phyloP scores from a whole-genome alignment of 2,329 filamentous ascomycete genomes.

The Zopfia rhizophila region DNA sequence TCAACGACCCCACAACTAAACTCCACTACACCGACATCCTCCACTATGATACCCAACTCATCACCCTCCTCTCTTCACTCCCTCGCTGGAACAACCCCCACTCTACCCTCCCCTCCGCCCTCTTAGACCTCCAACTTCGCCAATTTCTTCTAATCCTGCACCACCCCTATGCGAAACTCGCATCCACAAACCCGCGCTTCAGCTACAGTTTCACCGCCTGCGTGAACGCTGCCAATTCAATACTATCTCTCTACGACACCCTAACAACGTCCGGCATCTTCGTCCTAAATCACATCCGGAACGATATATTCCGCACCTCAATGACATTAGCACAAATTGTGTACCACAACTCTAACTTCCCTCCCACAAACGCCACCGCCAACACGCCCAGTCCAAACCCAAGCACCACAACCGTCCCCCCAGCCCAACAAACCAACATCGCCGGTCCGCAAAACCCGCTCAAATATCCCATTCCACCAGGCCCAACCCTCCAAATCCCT shows the following conservation, averaged over 20 bases:
- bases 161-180: slow-evolving; percentile 42
- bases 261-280: slow-evolving; percentile 33
- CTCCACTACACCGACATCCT: slow-evolving; percentile 46
- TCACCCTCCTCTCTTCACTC: slow-evolving; percentile 29
- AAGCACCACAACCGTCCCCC: no score
- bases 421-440: no score
- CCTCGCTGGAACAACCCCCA: slow-evolving; percentile 37
- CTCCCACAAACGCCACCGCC: slow-evolving; percentile 1
- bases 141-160: slow-evolving; percentile 50
- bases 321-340: slow-evolving; percentile 39
- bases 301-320: slow-evolving; percentile 41
- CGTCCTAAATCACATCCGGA: slow-evolving; percentile 38
- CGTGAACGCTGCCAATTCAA: slow-evolving; percentile 39
- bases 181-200: slow-evolving; percentile 36
- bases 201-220: slow-evolving; percentile 44
- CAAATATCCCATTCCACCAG: not conserved
- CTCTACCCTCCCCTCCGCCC: slow-evolving; percentile 27
- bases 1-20: slow-evolving; percentile 43
- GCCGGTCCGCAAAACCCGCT: no score
- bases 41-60: slow-evolving; percentile 44
- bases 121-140: slow-evolving; percentile 44
- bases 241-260: slow-evolving; percentile 36
- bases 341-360: slow-evolving; percentile 35
- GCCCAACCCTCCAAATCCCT: slow-evolving; percentile 24
- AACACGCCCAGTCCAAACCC: not conserved